A percentile compares a stretch with the other conserved stretches of the same genome.
phyloP scores from a whole-genome alignment of 257 asterid species.

The Cinchona pubescens region DNA sequence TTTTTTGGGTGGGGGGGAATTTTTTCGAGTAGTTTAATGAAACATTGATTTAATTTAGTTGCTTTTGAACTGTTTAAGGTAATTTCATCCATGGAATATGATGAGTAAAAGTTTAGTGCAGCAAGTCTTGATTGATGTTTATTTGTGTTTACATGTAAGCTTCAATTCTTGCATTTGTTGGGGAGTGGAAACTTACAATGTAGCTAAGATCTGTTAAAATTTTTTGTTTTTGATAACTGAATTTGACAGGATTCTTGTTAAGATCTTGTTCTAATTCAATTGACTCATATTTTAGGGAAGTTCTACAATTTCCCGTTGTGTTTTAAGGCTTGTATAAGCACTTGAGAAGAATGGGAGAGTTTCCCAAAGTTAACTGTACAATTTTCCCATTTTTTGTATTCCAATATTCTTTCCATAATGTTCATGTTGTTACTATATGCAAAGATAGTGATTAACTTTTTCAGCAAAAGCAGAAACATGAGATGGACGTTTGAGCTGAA shows the following conservation, averaged over 20 bases:
- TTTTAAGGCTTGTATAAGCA: too few species aligned
- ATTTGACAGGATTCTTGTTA: neutral
- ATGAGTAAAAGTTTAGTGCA: too few species aligned
- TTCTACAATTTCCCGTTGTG: too few species aligned
- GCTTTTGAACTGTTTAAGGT: neutral
- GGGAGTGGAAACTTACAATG: neutral
- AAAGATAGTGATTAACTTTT: neutral
- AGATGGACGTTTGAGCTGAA: neutral
- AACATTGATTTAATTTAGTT: constrained; percentile 1
- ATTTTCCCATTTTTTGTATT: too few species aligned
- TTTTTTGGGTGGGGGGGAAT: neutral
- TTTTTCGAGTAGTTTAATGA: neutral
- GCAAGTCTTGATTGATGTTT: too few species aligned
- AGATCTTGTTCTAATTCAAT: neutral
- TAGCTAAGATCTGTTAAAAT: constrained; percentile 9
- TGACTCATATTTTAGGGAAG: neutral
- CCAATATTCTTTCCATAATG: too few species aligned
- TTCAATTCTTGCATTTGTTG: neutral
- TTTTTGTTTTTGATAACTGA: neutral
- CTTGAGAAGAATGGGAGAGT: too few species aligned
- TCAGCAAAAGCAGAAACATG: neutral
- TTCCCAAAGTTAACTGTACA: too few species aligned
- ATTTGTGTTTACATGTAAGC: too few species aligned
- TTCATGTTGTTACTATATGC: too few species aligned
- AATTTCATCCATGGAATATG: neutral